A percentile compares a stretch with the other conserved stretches of the same genome.
These are phyloP conservation scores for Aspergillus aculeatinus DNA, from an alignment of 2,329 filamentous ascomycete species.

Conservation along the genomic window DNA sequence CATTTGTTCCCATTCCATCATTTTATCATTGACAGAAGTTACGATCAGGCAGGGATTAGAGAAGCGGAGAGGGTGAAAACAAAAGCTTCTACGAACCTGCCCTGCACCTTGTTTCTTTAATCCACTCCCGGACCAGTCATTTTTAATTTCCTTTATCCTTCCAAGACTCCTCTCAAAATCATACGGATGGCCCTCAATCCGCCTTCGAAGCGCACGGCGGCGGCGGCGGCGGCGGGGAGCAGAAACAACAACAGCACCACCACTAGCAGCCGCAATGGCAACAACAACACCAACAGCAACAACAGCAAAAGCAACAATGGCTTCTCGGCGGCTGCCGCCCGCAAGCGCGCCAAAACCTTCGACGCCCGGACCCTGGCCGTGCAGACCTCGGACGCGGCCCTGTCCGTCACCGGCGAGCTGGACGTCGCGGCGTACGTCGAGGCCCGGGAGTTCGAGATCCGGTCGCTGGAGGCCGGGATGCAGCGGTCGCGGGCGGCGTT, in stretches of 20 bases:
- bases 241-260: neutral
- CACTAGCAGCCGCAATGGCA: constrained; percentile 10
- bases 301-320: constrained; percentile 9
- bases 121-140: no score
- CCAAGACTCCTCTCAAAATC: neutral
- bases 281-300: neutral
- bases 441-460: constrained; percentile 85
- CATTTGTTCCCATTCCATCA: neutral
- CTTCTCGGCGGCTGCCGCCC: constrained; percentile 26
- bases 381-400: constrained; percentile 46
- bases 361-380: constrained; percentile 46
- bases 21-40: neutral
- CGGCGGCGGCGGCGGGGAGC: constrained; percentile 12
- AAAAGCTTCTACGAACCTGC: neutral
- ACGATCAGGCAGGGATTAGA: neutral
- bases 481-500: constrained; percentile 64
- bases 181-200: constrained; percentile 33
- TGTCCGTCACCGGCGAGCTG: constrained; percentile 70
- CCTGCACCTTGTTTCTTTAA: neutral
- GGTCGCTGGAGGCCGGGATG: constrained; percentile 79
- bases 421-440: constrained; percentile 81
- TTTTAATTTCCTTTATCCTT: neutral
- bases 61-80: neutral
- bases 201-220: constrained; percentile 26
- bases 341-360: constrained; percentile 45